Percentiles rank a stretch among this genome's conserved stretches.
Evolutionary conservation across 257 asterid genomes (phyloP).

Genomic region (Nicotiana undulata): DNA sequence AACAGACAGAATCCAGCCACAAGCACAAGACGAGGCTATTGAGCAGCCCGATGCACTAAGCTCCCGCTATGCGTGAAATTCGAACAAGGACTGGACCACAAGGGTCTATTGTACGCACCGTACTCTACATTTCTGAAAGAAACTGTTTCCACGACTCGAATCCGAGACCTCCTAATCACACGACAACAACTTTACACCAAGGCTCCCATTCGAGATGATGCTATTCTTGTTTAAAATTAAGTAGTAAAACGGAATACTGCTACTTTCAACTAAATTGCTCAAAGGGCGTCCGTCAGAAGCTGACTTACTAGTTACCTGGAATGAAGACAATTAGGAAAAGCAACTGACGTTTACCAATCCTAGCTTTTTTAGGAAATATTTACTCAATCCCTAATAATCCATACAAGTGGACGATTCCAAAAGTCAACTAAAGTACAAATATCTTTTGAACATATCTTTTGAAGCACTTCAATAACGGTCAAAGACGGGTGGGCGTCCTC

Average conservation of each 20-base stretch:
- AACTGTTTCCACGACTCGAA: no score
- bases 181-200: no score
- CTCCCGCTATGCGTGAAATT: no score
- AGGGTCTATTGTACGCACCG: no score
- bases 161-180: no score
- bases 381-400: background rate
- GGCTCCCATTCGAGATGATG: no score
- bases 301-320: background rate
- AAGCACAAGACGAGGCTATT: background rate
- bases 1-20: background rate
- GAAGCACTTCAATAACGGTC: constrained; percentile 51
- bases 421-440: constrained; percentile 12
- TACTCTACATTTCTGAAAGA: no score
- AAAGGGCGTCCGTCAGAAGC: background rate
- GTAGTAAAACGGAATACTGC: no score
- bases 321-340: background rate
- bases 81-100: no score
- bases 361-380: background rate
- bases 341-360: background rate
- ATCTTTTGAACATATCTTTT: background rate
- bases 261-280: background rate
- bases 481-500: constrained; percentile 59
- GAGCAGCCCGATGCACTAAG: no score
- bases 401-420: background rate
- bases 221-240: no score